Evolutionary conservation across 345 rosid genomes (phyloP), one percentile per base, ranked within the genome.

Genomic region (Microthlaspi erraticum): DNA sequence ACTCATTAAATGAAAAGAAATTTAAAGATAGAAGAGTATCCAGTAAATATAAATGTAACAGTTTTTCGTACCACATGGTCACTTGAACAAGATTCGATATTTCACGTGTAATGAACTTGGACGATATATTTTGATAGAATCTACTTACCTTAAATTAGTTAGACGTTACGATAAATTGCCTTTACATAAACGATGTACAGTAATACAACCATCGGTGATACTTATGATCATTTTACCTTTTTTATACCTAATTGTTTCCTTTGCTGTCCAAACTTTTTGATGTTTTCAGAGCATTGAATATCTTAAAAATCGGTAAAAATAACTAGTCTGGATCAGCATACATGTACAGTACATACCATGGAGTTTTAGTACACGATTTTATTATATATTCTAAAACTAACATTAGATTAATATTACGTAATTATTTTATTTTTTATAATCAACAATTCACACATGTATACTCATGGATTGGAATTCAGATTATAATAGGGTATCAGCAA

Each of bases 41-140:
- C 20, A 0, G 20, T 13, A 48, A 26, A 18, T 44, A 73, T 13
- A 45, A 54, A 54, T 37, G 39, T 42, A 55, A 37, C 39, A 19
- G 0, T 1, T 39, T 57, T 31, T 3, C 1, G 6, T 41, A 66
- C 54, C 66, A 66, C 10, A 58, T 49, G 71, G 52, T 49, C 7
- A 34, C 14, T 58, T 57, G 2, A 17, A 49, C 17, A 57, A 39
- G 31, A 49, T 73, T 57, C 41, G 37, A 49, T 23, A 73, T n/a
- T 48, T 65, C 4, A 65, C 72, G 77, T 73, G 72, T 48, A 56
- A 57, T 64, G 49, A 64, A 46, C 49, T 48, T 64, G 26, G 4
- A 17, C 31, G n/a, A 45, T 45, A 17, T 55, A 12, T 37, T 5
- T 29, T 17, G 3, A n/a, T 5, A 6, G 37, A 56, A 56, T 64